Percentiles rank a stretch among this genome's conserved stretches.
These are phyloP conservation scores for Mariannaea sp. DNA, from an alignment of 2,329 filamentous ascomycete genomes.

Conservation along the genomic window DNA sequence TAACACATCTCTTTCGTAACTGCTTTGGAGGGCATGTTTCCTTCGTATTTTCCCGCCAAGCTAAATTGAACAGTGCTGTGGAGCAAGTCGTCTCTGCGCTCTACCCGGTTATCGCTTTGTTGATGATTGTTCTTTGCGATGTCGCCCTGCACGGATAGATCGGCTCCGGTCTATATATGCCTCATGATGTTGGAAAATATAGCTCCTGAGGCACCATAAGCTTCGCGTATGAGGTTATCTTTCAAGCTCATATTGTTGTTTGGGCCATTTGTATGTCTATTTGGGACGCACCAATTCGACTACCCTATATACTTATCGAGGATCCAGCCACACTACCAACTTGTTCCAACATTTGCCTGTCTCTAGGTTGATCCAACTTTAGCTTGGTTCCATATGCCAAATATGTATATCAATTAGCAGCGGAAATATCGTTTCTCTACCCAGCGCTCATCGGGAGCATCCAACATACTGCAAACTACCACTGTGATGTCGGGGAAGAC, in stretches of 20 bases:
- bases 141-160: not conserved
- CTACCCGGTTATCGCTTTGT: no score
- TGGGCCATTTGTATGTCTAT: not conserved
- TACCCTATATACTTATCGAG: not conserved
- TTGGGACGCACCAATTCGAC: not conserved
- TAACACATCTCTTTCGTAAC: not conserved
- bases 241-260: not conserved
- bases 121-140: not conserved
- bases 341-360: not conserved
- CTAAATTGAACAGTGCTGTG: no score
- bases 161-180: slow-evolving; percentile 6
- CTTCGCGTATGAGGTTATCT: no score
- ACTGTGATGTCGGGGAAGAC: slow-evolving; percentile 89
- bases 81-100: no score
- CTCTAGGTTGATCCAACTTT: not conserved
- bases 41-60: no score
- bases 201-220: not conserved
- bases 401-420: slow-evolving; percentile 58
- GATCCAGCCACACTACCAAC: not conserved
- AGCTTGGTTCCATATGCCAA: not conserved
- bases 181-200: not conserved
- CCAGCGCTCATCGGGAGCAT: slow-evolving; percentile 85
- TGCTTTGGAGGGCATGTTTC: not conserved
- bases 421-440: slow-evolving; percentile 88
- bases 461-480: slow-evolving; percentile 80